Percentiles rank a stretch among this genome's conserved stretches.
Evolutionary conservation across 371 early-diverging fungal species (phyloP).

Genomic region (Mycotypha africana): DNA sequence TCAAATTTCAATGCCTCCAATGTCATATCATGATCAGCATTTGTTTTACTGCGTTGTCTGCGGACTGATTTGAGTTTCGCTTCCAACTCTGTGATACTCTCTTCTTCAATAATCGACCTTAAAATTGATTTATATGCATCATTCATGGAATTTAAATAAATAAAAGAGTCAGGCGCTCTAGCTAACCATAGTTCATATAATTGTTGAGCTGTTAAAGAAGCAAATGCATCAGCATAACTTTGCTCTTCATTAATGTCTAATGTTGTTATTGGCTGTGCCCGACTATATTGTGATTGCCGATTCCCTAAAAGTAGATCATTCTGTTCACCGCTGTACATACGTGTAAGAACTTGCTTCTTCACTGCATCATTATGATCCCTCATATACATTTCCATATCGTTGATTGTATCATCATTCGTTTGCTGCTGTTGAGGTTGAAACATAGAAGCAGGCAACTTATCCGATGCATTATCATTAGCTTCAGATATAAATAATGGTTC

Average conservation of each 20-base stretch:
- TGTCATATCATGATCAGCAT: slow-evolving; percentile 30
- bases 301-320: neutral
- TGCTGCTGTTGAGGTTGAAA: too few relatives aligned
- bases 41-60: slow-evolving; percentile 45
- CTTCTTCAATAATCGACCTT: slow-evolving; percentile 33
- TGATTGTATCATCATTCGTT: slow-evolving; percentile 2
- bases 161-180: slow-evolving; percentile 31
- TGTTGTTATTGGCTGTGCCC: too few relatives aligned
- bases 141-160: slow-evolving; percentile 32
- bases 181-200: slow-evolving; percentile 22
- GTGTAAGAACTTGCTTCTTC: slow-evolving; percentile 48
- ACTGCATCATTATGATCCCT: slow-evolving; percentile 52
- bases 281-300: neutral
- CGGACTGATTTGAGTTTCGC: slow-evolving; percentile 20
- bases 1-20: slow-evolving; percentile 41
- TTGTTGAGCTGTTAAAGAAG: slow-evolving; percentile 5
- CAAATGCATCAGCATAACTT: neutral
- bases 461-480: neutral
- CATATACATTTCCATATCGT: slow-evolving; percentile 40
- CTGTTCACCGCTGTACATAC: slow-evolving; percentile 32
- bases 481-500: slow-evolving; percentile 7
- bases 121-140: slow-evolving; percentile 41
- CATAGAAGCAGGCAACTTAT: too few relatives aligned
- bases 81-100: slow-evolving; percentile 21
- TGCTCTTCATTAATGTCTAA: too few relatives aligned